These are phyloP conservation scores for Pichia manshurica DNA, from an alignment of 805 yeast species.

Conservation along the genomic window DNA sequence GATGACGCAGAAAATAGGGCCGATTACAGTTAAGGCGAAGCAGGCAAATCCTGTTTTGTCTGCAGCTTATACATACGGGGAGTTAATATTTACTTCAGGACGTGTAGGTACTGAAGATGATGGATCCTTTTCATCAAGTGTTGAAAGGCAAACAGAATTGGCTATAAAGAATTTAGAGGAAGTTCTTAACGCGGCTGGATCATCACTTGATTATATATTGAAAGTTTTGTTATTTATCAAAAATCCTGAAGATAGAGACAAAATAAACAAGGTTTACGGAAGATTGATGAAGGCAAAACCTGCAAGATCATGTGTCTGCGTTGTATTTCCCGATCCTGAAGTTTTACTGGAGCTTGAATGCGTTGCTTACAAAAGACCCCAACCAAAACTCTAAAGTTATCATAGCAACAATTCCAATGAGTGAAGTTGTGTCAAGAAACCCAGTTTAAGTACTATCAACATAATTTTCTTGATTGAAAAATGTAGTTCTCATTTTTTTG, in stretches of 20 bases:
- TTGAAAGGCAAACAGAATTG: conserved; percentile 40
- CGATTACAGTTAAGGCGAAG: no score
- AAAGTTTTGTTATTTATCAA: conserved; percentile 47
- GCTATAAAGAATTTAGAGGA: conserved; percentile 40
- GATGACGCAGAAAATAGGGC: no score
- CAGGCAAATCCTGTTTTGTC: conserved; percentile 14
- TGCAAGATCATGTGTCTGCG: conserved; percentile 49
- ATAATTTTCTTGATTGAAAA: no score
- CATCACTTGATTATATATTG: conserved; percentile 40
- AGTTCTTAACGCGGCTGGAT: conserved; percentile 40
- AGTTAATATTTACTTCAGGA: conserved; percentile 27
- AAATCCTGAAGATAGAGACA: conserved; percentile 36
- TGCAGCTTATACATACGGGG: conserved; percentile 15
- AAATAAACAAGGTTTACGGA: conserved; percentile 42
- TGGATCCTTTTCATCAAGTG: conserved; percentile 37
- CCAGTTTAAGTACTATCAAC: no score
- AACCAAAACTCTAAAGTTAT: conserved; percentile 20
- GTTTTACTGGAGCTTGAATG: conserved; percentile 49
- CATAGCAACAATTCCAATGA: no score
- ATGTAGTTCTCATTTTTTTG: no score
- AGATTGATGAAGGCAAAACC: conserved; percentile 44
- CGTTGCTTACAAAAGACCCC: conserved; percentile 29
- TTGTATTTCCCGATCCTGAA: conserved; percentile 44
- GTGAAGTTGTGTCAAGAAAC: no score
- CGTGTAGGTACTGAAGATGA: conserved; percentile 25